These are phyloP conservation scores for Coriaria nepalensis DNA, from an alignment of 306 rosid species.

Conservation along the genomic window DNA sequence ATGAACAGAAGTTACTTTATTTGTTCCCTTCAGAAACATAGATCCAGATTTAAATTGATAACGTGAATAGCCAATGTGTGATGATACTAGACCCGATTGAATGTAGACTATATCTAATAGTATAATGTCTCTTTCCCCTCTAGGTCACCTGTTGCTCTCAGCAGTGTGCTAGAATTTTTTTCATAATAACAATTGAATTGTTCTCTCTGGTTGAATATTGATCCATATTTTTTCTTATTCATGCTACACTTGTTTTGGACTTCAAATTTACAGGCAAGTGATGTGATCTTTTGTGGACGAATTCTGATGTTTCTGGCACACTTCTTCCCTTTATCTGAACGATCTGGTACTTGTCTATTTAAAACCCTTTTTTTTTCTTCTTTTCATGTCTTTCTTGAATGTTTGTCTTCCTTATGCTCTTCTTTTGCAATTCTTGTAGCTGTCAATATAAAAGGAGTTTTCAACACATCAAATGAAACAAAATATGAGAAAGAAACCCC, in stretches of 20 bases:
- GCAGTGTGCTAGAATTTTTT: too few relatives aligned
- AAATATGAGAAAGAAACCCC: constrained; percentile 88
- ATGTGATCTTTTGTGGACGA: constrained; percentile 93
- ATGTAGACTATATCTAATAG: too few relatives aligned
- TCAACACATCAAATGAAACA: constrained; percentile 91
- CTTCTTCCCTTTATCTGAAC: constrained; percentile 90
- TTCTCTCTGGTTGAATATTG: too few relatives aligned
- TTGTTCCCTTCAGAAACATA: neutral
- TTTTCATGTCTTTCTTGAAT: constrained; percentile 11
- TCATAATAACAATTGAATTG: too few relatives aligned
- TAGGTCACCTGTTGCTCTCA: too few relatives aligned
- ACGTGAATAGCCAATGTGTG: too few relatives aligned
- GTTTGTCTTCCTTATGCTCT: constrained; percentile 7
- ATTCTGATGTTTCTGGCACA: constrained; percentile 96
- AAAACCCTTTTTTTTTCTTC: neutral
- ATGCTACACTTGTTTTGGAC: constrained; percentile 9
- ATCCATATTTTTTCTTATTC: neutral
- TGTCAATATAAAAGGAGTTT: constrained; percentile 92
- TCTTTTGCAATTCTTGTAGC: constrained; percentile 41
- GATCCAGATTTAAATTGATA: too few relatives aligned
- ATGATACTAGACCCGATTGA: too few relatives aligned
- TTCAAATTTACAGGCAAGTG: constrained; percentile 55
- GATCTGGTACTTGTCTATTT: constrained; percentile 47
- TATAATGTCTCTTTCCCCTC: too few relatives aligned
- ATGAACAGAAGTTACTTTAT: neutral